Base-by-base conservation (phyloP, 164 flowering plant genomes). In the Akebia trifoliata region DNA sequence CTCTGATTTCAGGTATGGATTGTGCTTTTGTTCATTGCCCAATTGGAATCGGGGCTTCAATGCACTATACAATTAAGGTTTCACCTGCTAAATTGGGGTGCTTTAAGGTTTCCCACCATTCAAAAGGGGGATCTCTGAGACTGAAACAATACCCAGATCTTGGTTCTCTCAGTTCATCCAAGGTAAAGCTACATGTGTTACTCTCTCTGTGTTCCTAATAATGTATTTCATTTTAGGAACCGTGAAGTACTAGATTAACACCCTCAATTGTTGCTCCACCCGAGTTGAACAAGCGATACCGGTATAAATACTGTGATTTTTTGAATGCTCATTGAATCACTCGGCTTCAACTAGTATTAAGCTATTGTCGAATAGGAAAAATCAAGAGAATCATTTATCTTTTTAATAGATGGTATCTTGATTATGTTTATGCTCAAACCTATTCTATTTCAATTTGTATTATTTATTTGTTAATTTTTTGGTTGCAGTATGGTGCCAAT, bases 401-500 rank as follows among this genome's bases (percentile, higher is more conserved):
- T 20, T n/a, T 15, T 15, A 26, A 11, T 10, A 56, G 25, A 18
- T 40, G n/a, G n/a, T 44, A 9, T n/a, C 17, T 25, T 44, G 36
- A 48, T 32, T 59, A 11, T 45, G 31, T 50, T 6, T 15, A 10
- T 3, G 48, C 5, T 35, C 35, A 18, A 8, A 34, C 46, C 3
- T 47, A n/a, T 40, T 1, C 8, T 17, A 21, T 12, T 6, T 26
- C n/a, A 30, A 32, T 36, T 10, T 51, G 50, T 11, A 4, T 30
- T 51, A 17, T 48, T 31, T 57, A 47, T 53, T 56, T 11, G 48
- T 50, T 47, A 14, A 10, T 43, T 29, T 61, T 57, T 30, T 39
- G n/a, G 24, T 58, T 69, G 76, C 87, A 90, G 90, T 39, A 25
- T 36, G 69, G 63, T 34, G 55, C 50, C 50, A 54, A 48, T 53